phyloP scores from a whole-genome alignment of 345 rosid species.

The Diplotaxis tenuifolia region DNA sequence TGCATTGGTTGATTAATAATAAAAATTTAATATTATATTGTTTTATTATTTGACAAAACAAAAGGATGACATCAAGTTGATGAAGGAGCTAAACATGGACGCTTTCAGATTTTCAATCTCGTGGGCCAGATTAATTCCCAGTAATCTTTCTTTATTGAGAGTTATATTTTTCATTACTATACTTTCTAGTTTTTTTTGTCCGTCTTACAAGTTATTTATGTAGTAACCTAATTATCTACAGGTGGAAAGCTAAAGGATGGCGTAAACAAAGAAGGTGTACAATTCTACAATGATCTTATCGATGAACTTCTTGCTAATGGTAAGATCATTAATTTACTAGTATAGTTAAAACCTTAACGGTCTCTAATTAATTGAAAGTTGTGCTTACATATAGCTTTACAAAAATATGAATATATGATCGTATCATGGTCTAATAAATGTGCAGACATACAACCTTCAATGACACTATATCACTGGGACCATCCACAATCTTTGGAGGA shows the following conservation, averaged over 20 bases:
- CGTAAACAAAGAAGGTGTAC: constrained; percentile 50
- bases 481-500: constrained; percentile 53
- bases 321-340: constrained; percentile 1
- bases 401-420: no score
- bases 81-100: constrained; percentile 55
- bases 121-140: constrained; percentile 53
- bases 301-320: constrained; percentile 49
- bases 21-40: background rate
- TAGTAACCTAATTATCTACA: background rate
- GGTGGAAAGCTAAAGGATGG: constrained; percentile 46
- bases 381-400: no score
- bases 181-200: background rate
- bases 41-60: background rate
- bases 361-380: background rate
- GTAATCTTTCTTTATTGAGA: constrained; percentile 22
- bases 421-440: background rate
- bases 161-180: background rate
- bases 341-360: background rate
- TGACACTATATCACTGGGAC: constrained; percentile 57
- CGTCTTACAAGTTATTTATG: background rate
- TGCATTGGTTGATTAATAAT: constrained; percentile 10
- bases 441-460: constrained; percentile 47
- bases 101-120: constrained; percentile 59
- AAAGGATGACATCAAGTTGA: constrained; percentile 48
- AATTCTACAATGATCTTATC: constrained; percentile 50